These are phyloP conservation scores for Rutstroemia sp. DNA, from an alignment of 2,329 filamentous ascomycete genomes.

Conservation along the genomic window DNA sequence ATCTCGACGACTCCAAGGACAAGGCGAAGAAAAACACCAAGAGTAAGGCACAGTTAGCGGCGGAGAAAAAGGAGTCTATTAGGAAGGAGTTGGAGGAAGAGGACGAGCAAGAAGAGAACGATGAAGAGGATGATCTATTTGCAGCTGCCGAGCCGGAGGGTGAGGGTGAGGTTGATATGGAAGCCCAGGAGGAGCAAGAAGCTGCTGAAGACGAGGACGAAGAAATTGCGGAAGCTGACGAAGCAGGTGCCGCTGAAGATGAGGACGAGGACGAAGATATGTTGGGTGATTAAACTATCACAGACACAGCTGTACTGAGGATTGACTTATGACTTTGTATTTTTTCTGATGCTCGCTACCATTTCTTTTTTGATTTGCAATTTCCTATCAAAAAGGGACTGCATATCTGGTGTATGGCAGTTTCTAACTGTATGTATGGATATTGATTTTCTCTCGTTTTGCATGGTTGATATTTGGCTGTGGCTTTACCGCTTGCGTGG, in stretches of 20 bases:
- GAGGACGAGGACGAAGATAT: conserved; percentile 32
- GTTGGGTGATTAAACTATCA: conserved; percentile 33
- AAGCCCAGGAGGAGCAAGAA: conserved; percentile 42
- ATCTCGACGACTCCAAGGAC: conserved; percentile 63
- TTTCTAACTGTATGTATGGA: too few relatives aligned
- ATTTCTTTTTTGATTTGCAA: too few relatives aligned
- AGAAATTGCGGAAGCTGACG: conserved; percentile 23
- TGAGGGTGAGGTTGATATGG: conserved; percentile 50
- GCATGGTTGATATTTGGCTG: too few relatives aligned
- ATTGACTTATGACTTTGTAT: conserved; percentile 1
- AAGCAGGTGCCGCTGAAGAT: conserved; percentile 25
- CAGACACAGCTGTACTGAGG: not conserved
- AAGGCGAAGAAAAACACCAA: conserved; percentile 32
- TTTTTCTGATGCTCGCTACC: too few relatives aligned
- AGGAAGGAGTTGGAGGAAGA: conserved; percentile 26
- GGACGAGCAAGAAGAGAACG: conserved; percentile 15
- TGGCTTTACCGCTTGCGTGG: too few relatives aligned
- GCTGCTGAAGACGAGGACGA: conserved; percentile 34
- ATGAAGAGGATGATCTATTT: conserved; percentile 33
- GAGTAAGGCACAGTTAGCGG: conserved; percentile 36
- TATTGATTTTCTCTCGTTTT: too few relatives aligned
- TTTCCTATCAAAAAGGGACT: too few relatives aligned
- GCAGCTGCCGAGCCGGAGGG: conserved; percentile 48
- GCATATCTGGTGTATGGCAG: too few relatives aligned
- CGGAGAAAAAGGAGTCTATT: conserved; percentile 37